These are phyloP conservation scores for Hemileccinum impolitum DNA, from an alignment of 768 basidiomycete genomes.

Conservation along the genomic window DNA sequence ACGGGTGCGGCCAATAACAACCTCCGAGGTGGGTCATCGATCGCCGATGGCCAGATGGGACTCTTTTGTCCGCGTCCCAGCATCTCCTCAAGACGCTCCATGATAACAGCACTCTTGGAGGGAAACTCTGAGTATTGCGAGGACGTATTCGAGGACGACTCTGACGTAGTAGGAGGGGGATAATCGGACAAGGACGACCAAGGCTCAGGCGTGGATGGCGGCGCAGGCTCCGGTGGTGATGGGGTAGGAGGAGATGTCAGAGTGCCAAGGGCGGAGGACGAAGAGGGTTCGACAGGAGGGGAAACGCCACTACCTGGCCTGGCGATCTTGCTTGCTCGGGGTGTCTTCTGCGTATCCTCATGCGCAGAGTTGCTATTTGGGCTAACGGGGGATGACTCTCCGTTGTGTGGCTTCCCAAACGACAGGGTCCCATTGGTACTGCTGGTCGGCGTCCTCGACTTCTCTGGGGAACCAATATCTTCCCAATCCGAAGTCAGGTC, in stretches of 20 bases:
- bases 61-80: conserved; percentile 60
- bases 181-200: conserved; percentile 74
- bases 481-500: conserved; percentile 65
- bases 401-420: conserved; percentile 23
- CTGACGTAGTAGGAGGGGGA: conserved; percentile 65
- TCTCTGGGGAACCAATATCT: conserved; percentile 45
- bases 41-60: conserved; percentile 55
- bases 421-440: conserved; percentile 36
- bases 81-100: conserved; percentile 70
- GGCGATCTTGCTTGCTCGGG: conserved; percentile 34
- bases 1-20: conserved; percentile 82
- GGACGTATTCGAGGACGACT: conserved; percentile 71
- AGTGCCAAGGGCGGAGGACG: conserved; percentile 22
- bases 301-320: conserved; percentile 23
- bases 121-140: conserved; percentile 56
- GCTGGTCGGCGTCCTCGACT: conserved; percentile 49
- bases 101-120: conserved; percentile 49
- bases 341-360: conserved; percentile 33
- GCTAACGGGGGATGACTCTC: conserved; percentile 29
- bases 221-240: conserved; percentile 53
- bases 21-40: conserved; percentile 87
- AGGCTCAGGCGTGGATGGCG: conserved; percentile 72
- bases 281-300: conserved; percentile 17
- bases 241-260: conserved; percentile 39
- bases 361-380: conserved; percentile 26